These are phyloP conservation scores for Pleurotus ostreatus DNA, from an alignment of 768 basidiomycete genomes.

Conservation along the genomic window DNA sequence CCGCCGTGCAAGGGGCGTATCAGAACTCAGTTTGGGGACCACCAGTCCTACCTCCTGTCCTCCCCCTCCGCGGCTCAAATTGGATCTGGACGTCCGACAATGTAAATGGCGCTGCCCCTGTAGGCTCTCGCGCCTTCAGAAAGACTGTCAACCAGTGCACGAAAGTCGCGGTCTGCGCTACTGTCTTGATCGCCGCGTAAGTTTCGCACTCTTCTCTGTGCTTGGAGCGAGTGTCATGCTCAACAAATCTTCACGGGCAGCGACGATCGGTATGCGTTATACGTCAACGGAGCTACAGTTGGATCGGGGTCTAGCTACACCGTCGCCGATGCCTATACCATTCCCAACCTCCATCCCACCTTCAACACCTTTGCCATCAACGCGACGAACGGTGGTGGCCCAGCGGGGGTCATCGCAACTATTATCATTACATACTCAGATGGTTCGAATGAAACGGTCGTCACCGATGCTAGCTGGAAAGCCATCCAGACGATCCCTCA, in stretches of 20 bases:
- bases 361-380: too few species aligned
- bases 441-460: too few species aligned
- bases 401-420: too few species aligned
- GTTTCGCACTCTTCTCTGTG: background rate
- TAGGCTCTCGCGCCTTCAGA: conserved; percentile 1
- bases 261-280: conserved; percentile 18
- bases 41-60: background rate
- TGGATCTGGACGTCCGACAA: conserved; percentile 5
- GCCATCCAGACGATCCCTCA: too few species aligned
- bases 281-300: too few species aligned
- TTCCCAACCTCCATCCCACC: too few species aligned
- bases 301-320: too few species aligned
- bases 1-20: conserved; percentile 13
- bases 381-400: too few species aligned
- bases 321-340: too few species aligned
- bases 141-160: background rate
- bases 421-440: too few species aligned
- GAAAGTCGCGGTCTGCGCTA: conserved; percentile 2
- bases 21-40: conserved; percentile 19
- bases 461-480: too few species aligned
- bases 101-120: background rate
- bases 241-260: background rate
- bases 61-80: background rate
- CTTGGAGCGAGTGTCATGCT: background rate
- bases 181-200: background rate